Evolutionary conservation across 805 yeast genomes (phyloP).

Genomic region (Spathaspora girioi): DNA sequence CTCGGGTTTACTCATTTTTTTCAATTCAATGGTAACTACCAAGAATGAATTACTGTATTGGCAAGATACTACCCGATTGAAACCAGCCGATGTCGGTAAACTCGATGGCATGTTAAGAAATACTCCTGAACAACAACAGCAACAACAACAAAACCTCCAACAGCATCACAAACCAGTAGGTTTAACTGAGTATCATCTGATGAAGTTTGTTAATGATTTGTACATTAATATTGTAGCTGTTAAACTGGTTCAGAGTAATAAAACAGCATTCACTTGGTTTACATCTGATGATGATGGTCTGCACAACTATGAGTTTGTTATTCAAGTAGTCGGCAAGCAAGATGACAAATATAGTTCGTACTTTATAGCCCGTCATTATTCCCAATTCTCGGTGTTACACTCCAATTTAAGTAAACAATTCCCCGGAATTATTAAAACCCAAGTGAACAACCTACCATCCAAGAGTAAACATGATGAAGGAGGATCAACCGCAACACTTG

Average conservation of each 20-base stretch:
- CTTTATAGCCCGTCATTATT: slow-evolving; percentile 60
- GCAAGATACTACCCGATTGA: slow-evolving; percentile 22
- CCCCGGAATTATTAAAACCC: slow-evolving; percentile 60
- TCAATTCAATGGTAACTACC: slow-evolving; percentile 72
- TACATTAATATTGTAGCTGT: slow-evolving; percentile 71
- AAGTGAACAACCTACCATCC: slow-evolving; percentile 55
- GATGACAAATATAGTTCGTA: slow-evolving; percentile 20
- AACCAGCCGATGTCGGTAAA: slow-evolving; percentile 34
- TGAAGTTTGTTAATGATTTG: slow-evolving; percentile 50
- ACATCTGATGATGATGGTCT: neutral
- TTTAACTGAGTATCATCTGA: slow-evolving; percentile 17
- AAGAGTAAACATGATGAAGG: slow-evolving; percentile 44
- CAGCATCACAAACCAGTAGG: neutral
- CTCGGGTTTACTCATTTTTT: slow-evolving; percentile 60
- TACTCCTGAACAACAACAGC: slow-evolving; percentile 2
- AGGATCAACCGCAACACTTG: slow-evolving; percentile 24
- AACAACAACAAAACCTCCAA: neutral
- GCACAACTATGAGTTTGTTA: slow-evolving; percentile 44
- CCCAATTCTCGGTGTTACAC: slow-evolving; percentile 63
- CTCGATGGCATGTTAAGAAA: slow-evolving; percentile 24
- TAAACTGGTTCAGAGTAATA: slow-evolving; percentile 16
- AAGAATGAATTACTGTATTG: slow-evolving; percentile 52
- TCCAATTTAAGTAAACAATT: slow-evolving; percentile 47
- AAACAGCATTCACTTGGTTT: neutral
- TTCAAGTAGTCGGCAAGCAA: slow-evolving; percentile 32